Conservation (phyloP, 257 asterid genomes). For the Solanum neorickii region DNA sequence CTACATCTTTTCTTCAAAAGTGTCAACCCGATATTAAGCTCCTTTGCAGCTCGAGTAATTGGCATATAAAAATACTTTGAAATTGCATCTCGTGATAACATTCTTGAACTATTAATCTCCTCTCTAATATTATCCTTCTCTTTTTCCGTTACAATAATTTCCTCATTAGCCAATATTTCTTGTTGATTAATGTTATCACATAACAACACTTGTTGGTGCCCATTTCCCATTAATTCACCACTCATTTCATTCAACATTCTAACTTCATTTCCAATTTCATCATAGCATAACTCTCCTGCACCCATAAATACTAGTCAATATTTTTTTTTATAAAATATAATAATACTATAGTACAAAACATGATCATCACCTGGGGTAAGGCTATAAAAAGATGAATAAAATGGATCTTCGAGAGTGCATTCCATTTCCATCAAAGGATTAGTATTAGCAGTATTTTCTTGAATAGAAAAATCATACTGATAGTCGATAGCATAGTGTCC, state of each 20-base stretch:
- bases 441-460: conserved; percentile 1
- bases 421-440: conserved; percentile 9
- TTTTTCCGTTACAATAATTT: not conserved
- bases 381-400: conserved; percentile 10
- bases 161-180: not conserved
- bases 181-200: not conserved
- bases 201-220: conserved; percentile 1
- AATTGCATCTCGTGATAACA: conserved; percentile 28
- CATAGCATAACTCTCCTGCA: conserved; percentile 1
- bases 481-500: not conserved
- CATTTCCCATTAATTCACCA: not conserved
- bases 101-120: conserved; percentile 8
- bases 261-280: not conserved
- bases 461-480: not conserved
- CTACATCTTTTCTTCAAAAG: conserved; percentile 80
- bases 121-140: not conserved
- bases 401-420: conserved; percentile 17
- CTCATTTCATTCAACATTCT: conserved; percentile 11
- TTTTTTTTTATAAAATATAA: too few species aligned
- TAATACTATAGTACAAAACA: not conserved
- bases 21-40: conserved; percentile 72
- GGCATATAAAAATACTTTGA: conserved; percentile 73
- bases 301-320: not conserved
- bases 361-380: conserved; percentile 22
- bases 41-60: conserved; percentile 64